A percentile compares a stretch with the other conserved stretches of the same genome.
Evolutionary conservation across 495 filamentous ascomycete genomes (phyloP).

Genomic region (Aspergillus steynii): DNA sequence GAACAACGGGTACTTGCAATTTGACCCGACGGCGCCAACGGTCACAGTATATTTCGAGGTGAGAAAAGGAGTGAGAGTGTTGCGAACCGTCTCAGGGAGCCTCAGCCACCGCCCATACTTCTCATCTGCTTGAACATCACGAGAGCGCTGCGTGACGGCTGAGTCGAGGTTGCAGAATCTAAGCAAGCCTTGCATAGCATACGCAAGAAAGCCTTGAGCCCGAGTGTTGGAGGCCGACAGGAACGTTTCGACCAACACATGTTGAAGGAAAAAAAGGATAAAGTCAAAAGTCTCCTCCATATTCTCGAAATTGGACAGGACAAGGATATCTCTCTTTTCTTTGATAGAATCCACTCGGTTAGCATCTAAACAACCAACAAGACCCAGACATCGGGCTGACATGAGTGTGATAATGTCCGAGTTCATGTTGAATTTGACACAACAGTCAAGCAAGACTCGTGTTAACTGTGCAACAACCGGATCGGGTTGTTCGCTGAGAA

Average conservation of each 20-base stretch:
- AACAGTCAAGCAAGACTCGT: slow-evolving; percentile 79
- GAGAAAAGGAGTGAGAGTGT: slow-evolving; percentile 79
- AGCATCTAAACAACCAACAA: slow-evolving; percentile 88
- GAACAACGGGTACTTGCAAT: slow-evolving; percentile 77
- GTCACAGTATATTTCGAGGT: slow-evolving; percentile 77
- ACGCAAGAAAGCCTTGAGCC: slow-evolving; percentile 87
- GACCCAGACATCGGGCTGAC: slow-evolving; percentile 75
- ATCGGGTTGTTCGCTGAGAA: slow-evolving; percentile 83
- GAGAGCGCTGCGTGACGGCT: slow-evolving; percentile 53
- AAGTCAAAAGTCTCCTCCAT: slow-evolving; percentile 83
- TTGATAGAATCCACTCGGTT: slow-evolving; percentile 81
- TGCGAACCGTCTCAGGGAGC: slow-evolving; percentile 71
- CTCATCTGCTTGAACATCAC: slow-evolving; percentile 50
- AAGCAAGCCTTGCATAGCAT: slow-evolving; percentile 89
- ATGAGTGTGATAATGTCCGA: slow-evolving; percentile 66
- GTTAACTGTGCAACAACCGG: slow-evolving; percentile 67
- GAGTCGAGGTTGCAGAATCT: slow-evolving; percentile 68
- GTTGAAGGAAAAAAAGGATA: slow-evolving; percentile 77
- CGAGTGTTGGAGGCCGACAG: slow-evolving; percentile 81
- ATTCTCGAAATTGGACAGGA: slow-evolving; percentile 80
- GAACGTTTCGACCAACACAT: slow-evolving; percentile 88
- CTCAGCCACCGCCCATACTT: slow-evolving; percentile 71
- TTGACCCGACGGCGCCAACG: slow-evolving; percentile 48
- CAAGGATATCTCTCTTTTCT: slow-evolving; percentile 74
- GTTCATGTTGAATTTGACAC: slow-evolving; percentile 71